A percentile compares a stretch with the other conserved stretches of the same genome.
Conservation (phyloP, 2,329 filamentous ascomycete species). For the Fusarium multiceps region DNA sequence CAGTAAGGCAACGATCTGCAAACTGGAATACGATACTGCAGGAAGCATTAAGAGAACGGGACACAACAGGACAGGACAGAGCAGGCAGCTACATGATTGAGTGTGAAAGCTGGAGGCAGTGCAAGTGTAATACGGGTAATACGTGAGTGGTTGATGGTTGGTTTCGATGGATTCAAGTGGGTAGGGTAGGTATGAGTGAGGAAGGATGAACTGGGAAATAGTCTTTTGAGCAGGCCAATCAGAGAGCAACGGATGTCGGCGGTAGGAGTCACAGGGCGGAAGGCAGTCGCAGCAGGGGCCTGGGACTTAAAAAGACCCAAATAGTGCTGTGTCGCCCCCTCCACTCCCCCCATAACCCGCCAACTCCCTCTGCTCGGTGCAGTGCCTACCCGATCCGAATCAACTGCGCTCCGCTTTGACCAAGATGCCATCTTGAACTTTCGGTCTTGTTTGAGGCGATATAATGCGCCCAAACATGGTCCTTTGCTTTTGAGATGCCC, state of each 20-base stretch:
- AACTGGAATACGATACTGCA: neutral
- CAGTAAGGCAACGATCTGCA: neutral
- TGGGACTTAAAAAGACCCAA: slow-evolving; percentile 67
- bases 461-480: neutral
- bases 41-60: neutral
- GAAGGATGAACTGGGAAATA: slow-evolving; percentile 18
- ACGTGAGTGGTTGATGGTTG: slow-evolving; percentile 20
- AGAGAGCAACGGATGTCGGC: slow-evolving; percentile 22
- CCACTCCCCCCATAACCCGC: slow-evolving; percentile 51
- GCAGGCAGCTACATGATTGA: neutral
- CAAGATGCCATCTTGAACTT: slow-evolving; percentile 9
- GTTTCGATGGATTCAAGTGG: slow-evolving; percentile 25
- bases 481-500: neutral
- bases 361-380: slow-evolving; percentile 40
- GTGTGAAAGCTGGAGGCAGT: neutral
- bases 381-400: slow-evolving; percentile 11
- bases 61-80: slow-evolving; percentile 1
- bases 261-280: slow-evolving; percentile 39
- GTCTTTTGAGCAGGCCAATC: slow-evolving; percentile 35
- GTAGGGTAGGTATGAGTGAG: neutral
- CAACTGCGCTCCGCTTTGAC: slow-evolving; percentile 12
- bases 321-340: slow-evolving; percentile 62
- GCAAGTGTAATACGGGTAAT: slow-evolving; percentile 20
- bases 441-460: slow-evolving; percentile 11
- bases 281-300: slow-evolving; percentile 41